Percentiles rank a stretch among this genome's conserved stretches.
Conservation (phyloP, 2,329 filamentous ascomycete species). For the Dactylellina drechsleri region DNA sequence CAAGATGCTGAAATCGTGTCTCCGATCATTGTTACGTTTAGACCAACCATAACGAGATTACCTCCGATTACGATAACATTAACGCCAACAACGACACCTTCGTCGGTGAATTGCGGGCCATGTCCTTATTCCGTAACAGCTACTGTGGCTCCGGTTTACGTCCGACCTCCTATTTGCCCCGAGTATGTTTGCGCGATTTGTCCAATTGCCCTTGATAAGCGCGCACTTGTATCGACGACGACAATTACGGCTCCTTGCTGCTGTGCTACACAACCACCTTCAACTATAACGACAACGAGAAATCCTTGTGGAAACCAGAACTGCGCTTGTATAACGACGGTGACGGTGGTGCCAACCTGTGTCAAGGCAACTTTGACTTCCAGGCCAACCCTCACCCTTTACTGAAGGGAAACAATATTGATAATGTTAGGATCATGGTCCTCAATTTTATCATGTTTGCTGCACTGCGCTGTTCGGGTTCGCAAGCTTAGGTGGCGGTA, state of each 20-base stretch:
- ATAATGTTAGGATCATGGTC: too few species aligned
- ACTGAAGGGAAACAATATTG: neutral
- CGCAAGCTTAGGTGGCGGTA: too few species aligned
- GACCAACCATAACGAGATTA: conserved; percentile 20
- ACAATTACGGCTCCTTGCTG: conserved; percentile 42
- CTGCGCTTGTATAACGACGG: conserved; percentile 38
- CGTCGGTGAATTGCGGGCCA: conserved; percentile 16
- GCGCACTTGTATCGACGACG: conserved; percentile 7
- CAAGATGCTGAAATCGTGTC: conserved; percentile 26
- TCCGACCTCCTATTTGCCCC: conserved; percentile 41
- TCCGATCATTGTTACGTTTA: conserved; percentile 15
- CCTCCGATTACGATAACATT: conserved; percentile 6
- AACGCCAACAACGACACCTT: conserved; percentile 3
- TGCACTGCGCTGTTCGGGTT: too few species aligned
- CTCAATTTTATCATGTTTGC: too few species aligned
- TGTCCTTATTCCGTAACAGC: conserved; percentile 37
- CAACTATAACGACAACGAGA: conserved; percentile 29
- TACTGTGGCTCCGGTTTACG: conserved; percentile 25
- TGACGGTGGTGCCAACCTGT: conserved; percentile 38
- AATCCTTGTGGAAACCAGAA: conserved; percentile 30
- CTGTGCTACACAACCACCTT: conserved; percentile 33
- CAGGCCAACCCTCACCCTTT: neutral
- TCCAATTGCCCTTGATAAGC: neutral
- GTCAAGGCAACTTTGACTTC: conserved; percentile 3
- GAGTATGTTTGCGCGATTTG: conserved; percentile 31